Evolutionary conservation across 441 rosid species (phyloP), one percentile per base, ranked within the genome.

Genomic region (Croton setiger): DNA sequence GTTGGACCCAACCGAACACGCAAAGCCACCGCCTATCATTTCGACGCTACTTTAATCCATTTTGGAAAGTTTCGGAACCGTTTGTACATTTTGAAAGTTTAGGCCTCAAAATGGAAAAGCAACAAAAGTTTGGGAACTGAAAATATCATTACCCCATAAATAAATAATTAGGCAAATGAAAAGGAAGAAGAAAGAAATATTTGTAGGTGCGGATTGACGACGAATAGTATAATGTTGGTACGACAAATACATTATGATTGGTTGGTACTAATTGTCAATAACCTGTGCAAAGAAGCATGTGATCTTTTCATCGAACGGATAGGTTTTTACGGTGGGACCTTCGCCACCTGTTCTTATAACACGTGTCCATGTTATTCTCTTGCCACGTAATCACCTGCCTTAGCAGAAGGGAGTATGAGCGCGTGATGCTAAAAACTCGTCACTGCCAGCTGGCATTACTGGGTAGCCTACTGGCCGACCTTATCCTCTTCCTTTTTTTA

Each of bases 381-480:
- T 18, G 62, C 60, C 82, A 86, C 79, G 76, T 75, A 14, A 13
- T 44, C 43, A 0, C 0, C 6, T 63, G 70, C 68, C 73, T 45
- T 0, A 52, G 52, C 37, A 17, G 23, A 17, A 63, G 75, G 48
- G 68, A 63, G 70, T 7, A 66, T 49, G 53, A 66, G 83, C 87
- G 87, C 86, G 86, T 87, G 86, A 72, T 23, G 15, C 39, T 27
- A 27, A 45, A 49, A 66, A 68, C 72, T 74, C 63, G 52, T 65
- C 64, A 51, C 17, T 71, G 78, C 89, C 91, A 86, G 89, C 85
- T 88, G 89, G 91, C 86, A 75, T 75, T 20, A 70, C 90, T 71
- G 78, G 82, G 66, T 41, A 55, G 73, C 48, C 74, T 57, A 74
- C 88, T 80, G 90, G 85, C 83, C 87, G 81, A 82, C 81, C 94